Evolutionary conservation across 192 early-diverging fungal species (phyloP).

Genomic region (Chytriomyces confervae): DNA sequence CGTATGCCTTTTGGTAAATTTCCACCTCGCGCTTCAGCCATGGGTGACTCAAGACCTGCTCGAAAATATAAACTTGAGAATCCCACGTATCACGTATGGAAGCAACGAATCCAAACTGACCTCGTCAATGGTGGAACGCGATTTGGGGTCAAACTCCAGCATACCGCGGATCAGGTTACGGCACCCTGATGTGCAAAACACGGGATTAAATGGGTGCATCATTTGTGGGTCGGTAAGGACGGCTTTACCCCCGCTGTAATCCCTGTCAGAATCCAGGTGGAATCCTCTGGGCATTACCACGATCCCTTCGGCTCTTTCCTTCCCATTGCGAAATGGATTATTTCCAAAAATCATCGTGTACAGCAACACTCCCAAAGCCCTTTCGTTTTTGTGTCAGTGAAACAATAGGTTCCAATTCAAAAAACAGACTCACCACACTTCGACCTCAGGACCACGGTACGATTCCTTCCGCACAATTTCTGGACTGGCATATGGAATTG

Average conservation of each 20-base stretch:
- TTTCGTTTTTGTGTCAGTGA: constrained; percentile 3
- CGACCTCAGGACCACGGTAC: constrained; percentile 56
- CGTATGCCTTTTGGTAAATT: too few species aligned
- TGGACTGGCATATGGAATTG: constrained; percentile 55
- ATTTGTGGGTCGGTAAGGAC: not conserved
- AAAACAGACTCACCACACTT: constrained; percentile 45
- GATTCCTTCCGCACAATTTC: constrained; percentile 44
- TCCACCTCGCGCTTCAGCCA: too few species aligned
- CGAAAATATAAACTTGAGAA: too few species aligned
- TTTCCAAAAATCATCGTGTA: constrained; percentile 55
- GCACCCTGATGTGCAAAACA: not conserved
- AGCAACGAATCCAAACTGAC: not conserved
- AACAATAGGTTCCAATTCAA: not conserved
- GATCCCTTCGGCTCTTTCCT: constrained; percentile 51
- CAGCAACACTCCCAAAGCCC: constrained; percentile 54
- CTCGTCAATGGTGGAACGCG: not conserved
- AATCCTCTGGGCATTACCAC: constrained; percentile 11
- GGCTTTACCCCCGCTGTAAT: not conserved
- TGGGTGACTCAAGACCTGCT: too few species aligned
- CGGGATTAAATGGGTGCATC: too few species aligned
- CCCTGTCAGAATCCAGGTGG: not conserved
- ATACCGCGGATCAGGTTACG: not conserved
- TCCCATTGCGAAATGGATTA: constrained; percentile 51
- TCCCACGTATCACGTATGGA: too few species aligned
- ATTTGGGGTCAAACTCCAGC: not conserved